phyloP scores from a whole-genome alignment of 805 yeast genomes.

The Torulaspora quercuum region DNA sequence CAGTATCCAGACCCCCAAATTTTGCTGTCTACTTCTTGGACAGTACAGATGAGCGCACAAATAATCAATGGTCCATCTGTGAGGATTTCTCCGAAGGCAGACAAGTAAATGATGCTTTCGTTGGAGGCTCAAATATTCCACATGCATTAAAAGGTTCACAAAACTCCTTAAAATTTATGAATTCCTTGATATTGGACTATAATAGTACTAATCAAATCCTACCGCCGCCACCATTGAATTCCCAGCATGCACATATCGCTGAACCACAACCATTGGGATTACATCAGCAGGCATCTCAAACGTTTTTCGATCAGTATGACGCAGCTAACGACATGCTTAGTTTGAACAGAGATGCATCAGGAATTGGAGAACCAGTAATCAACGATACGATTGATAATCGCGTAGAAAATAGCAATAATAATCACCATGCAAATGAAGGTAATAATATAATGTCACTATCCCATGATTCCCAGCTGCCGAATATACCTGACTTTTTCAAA shows the following conservation, averaged over 20 bases:
- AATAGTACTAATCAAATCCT: constrained; percentile 36
- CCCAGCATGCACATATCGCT: constrained; percentile 9
- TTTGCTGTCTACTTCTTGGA: constrained; percentile 71
- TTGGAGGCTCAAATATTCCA: constrained; percentile 60
- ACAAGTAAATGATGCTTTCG: constrained; percentile 67
- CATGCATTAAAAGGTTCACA: constrained; percentile 63
- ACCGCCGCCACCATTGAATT: constrained; percentile 16
- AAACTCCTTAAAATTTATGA: constrained; percentile 50
- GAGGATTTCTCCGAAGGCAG: constrained; percentile 83
- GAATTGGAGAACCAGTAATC: constrained; percentile 5
- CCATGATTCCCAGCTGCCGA: constrained; percentile 18
- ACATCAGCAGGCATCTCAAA: constrained; percentile 12
- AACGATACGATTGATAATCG: constrained; percentile 7
- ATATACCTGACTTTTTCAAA: constrained; percentile 28
- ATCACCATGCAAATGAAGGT: constrained; percentile 7
- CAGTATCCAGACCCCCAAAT: constrained; percentile 60
- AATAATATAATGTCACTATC: constrained; percentile 15
- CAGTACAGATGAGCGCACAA: constrained; percentile 40
- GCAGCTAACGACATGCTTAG: constrained; percentile 14
- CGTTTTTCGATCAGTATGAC: constrained; percentile 15
- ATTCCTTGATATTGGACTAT: constrained; percentile 50
- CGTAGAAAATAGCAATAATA: constrained; percentile 11
- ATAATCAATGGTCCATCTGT: constrained; percentile 52
- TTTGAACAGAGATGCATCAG: constrained; percentile 9
- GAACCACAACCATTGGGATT: constrained; percentile 14